Evolutionary conservation across 2,329 filamentous ascomycete genomes (phyloP), one percentile per base, ranked within the genome.

Genomic region (Nannizziopsis arthrosporioides): DNA sequence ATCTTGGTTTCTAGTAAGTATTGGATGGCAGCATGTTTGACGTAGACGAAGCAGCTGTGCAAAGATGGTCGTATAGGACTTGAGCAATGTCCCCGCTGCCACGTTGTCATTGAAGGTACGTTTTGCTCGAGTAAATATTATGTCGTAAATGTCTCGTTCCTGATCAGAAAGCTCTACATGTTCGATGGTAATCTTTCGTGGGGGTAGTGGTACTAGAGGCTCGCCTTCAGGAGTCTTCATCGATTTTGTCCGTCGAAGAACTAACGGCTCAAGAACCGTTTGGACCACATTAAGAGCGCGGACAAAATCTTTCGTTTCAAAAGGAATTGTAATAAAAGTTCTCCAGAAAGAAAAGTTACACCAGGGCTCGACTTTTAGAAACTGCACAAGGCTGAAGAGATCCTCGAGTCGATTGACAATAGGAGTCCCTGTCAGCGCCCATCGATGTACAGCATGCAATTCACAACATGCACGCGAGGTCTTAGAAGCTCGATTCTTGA

Each of bases 311-410:
- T 92, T 92, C 0, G 87, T 90, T 64, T 98, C 92, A 55, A 98
- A 98, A 0, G 92, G 92, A 1, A 94, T 82, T 0, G 92, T 98
- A 60, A 98, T 96, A 63, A 98, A 98, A 0, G 92, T 96, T 62
- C 89, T 89, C 92, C 92, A 98, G 68, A 94, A 98, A 0, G 89
- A 94, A 64, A 98, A 98, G 63, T 96, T 96, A 59, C 84, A 92
- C 92, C 92, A 98, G 0, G 92, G 92, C 62, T 96, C 90, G 3
- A 98, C 92, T 49, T 86, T 82, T 9, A 98, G 71, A 67, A 96
- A 98, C 2, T 86, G 81, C 10, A 96, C 86, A 34, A 98, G 69
- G 59, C 86, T 94, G 68, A 95, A 96, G 11, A 98, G 70, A 65
- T 96, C 92, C 63, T 96, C 90, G 0, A 98, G 74, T 38, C 87